Base-by-base conservation (phyloP, 495 filamentous ascomycete genomes). In the Talaromyces adpressus region DNA sequence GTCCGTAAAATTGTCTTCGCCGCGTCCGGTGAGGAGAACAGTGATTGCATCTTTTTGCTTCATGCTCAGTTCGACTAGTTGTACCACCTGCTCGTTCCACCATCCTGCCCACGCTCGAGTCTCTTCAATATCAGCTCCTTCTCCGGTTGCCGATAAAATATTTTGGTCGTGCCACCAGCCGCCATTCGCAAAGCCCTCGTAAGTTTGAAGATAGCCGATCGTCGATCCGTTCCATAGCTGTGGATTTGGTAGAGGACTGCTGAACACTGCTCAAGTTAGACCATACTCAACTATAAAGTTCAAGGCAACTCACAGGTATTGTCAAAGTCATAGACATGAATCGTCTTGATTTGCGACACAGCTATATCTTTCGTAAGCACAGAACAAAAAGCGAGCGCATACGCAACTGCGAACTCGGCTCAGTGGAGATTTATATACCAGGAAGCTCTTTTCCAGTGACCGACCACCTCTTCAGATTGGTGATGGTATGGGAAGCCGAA, bases 291-390 rank as follows among this genome's bases (percentile, higher is more conserved):
- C 29, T 16, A 6, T 36, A 23, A 47, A 30, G 29, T 1, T 9
- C 7, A 20, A 6, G 11, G 2, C 25, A 12, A 29, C 85, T 75
- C 80, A 95, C 92, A 79, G 45, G 94, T 99, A 69, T 99, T 98
- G 71, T 99, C 94, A 72, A 99, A 99, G 76, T 99, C 94, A 79
- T 98, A 99, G 63, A 99, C 83, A 72, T 99, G 94, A 59, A 99
- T 86, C 6, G 84, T 72, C 70, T 85, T 90, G 69, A 98, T 88
- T 67, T 83, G 79, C 20, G 88, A 81, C 20, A 85, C 77, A 62
- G 82, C 85, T 87, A 56, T 56, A 27, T 8, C n/a, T 14, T 14
- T 53, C 6, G 52, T 56, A 25, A 56, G 52, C 52, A 14, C 11
- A 14, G 52, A 56, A 27, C 52, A 56, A 29, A 56, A 1, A 27